Percentiles rank a stretch among this genome's conserved stretches.
These are phyloP conservation scores for Sextonia rubra DNA, from an alignment of 164 flowering plant species.

Conservation along the genomic window DNA sequence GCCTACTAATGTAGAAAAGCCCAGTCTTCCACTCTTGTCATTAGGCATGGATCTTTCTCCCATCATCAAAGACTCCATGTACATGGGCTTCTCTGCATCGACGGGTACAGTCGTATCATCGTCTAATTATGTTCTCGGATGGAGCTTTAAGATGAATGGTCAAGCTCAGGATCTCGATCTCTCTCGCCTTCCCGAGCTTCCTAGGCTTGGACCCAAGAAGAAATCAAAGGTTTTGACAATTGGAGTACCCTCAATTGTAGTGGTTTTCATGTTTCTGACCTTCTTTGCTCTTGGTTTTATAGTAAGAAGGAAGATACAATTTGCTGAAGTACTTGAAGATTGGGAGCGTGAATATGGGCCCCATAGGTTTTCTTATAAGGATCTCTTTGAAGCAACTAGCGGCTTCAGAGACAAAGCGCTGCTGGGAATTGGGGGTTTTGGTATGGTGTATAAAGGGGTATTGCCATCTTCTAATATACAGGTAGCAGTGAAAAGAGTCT, in stretches of 20 bases:
- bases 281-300: not conserved
- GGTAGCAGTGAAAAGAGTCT: slow-evolving; percentile 23
- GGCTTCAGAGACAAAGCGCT: slow-evolving; percentile 17
- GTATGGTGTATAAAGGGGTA: slow-evolving; percentile 18
- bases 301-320: slow-evolving; percentile 4
- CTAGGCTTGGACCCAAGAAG: slow-evolving; percentile 22
- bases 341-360: slow-evolving; percentile 21
- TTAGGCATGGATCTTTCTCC: slow-evolving; percentile 40
- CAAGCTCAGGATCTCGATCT: slow-evolving; percentile 31
- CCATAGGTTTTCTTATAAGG: slow-evolving; percentile 18
- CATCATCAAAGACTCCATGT: slow-evolving; percentile 41
- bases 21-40: slow-evolving; percentile 39
- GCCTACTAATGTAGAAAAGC: slow-evolving; percentile 7
- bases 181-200: slow-evolving; percentile 30
- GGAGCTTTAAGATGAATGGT: slow-evolving; percentile 56
- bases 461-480: slow-evolving; percentile 9
- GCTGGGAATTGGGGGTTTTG: slow-evolving; percentile 22
- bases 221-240: slow-evolving; percentile 14
- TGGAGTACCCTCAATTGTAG: not conserved
- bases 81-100: slow-evolving; percentile 63
- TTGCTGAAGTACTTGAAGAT: slow-evolving; percentile 15
- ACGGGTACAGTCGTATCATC: slow-evolving; percentile 60
- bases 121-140: slow-evolving; percentile 47
- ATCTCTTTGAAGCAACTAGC: slow-evolving; percentile 12
- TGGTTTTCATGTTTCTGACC: not conserved